A percentile compares a stretch with the other conserved stretches of the same genome.
Conservation (phyloP, 1,139 yeast species). For the Suhomyces wounanorum region DNA sequence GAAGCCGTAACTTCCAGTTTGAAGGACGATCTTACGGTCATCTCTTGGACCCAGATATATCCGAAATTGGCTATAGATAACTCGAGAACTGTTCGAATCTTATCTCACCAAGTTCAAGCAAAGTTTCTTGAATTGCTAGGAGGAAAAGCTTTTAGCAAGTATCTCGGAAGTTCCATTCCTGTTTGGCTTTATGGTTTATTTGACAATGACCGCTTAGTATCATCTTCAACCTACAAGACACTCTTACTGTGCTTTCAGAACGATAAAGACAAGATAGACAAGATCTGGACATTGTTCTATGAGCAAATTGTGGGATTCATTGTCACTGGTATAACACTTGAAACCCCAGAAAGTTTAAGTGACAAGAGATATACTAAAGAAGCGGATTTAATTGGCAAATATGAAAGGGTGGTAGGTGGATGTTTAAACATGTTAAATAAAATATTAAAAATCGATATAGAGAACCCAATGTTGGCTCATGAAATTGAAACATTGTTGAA, state of each 20-base stretch:
- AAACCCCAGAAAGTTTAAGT: constrained; percentile 63
- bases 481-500: constrained; percentile 34
- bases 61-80: constrained; percentile 76
- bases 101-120: constrained; percentile 67
- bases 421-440: constrained; percentile 53
- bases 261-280: constrained; percentile 55
- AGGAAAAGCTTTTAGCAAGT: constrained; percentile 59
- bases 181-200: constrained; percentile 69
- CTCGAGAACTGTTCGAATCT: constrained; percentile 61
- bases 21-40: constrained; percentile 36
- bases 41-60: constrained; percentile 80
- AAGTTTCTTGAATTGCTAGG: constrained; percentile 52
- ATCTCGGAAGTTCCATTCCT: constrained; percentile 70
- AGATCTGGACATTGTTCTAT: constrained; percentile 62
- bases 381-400: constrained; percentile 70
- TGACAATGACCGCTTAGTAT: constrained; percentile 67
- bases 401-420: constrained; percentile 57
- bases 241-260: constrained; percentile 58
- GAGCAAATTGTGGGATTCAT: constrained; percentile 58
- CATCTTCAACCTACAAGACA: constrained; percentile 49
- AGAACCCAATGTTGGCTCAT: constrained; percentile 6
- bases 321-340: constrained; percentile 53
- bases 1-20: background rate
- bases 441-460: constrained; percentile 25
- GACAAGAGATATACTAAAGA: constrained; percentile 72